Base-by-base conservation (phyloP, 371 early-diverging fungal genomes). In the Parasitella parasitica region DNA sequence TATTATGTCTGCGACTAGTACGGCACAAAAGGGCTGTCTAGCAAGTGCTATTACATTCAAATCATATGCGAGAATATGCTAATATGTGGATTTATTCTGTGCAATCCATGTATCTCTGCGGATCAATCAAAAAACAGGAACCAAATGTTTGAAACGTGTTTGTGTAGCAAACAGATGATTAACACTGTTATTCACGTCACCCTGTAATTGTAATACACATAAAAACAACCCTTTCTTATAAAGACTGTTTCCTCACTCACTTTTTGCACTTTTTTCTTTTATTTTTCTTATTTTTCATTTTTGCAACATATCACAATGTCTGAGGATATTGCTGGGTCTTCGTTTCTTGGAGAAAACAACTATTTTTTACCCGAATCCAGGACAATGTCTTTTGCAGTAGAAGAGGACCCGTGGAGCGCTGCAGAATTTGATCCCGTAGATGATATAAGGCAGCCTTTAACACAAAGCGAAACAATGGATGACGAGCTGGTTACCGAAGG, bases 21-120 rank as follows among this genome's bases (percentile, higher is more conserved):
- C n/a, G n/a, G n/a, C n/a, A n/a, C n/a, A n/a, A n/a, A 65, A 27
- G 87, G 85, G 6, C 13, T 16, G 7, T 86, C 88, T 3, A 91
- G 91, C 74, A 66, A 71, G 15, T n/a, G n/a, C n/a, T n/a, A n/a
- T n/a, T n/a, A n/a, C n/a, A n/a, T n/a, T n/a, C 90, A 8, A 64
- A 77, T n/a, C 86, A 85, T 54, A n/a, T 82, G 73, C 54, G 91
- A 91, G 73, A n/a, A n/a, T n/a, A n/a, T n/a, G n/a, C n/a, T n/a
- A n/a, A n/a, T n/a, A n/a, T n/a, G n/a, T n/a, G n/a, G n/a, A n/a
- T n/a, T n/a, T n/a, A n/a, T n/a, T n/a, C n/a, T n/a, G n/a, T n/a
- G n/a, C n/a, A n/a, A n/a, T n/a, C n/a, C n/a, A n/a, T 22, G 82
- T 83, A 59, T 85, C 90, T 72, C 64, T 63, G 3, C 66, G 73